Evolutionary conservation across 768 basidiomycete genomes (phyloP).

Genomic region (Cyclocybe cylindracea): DNA sequence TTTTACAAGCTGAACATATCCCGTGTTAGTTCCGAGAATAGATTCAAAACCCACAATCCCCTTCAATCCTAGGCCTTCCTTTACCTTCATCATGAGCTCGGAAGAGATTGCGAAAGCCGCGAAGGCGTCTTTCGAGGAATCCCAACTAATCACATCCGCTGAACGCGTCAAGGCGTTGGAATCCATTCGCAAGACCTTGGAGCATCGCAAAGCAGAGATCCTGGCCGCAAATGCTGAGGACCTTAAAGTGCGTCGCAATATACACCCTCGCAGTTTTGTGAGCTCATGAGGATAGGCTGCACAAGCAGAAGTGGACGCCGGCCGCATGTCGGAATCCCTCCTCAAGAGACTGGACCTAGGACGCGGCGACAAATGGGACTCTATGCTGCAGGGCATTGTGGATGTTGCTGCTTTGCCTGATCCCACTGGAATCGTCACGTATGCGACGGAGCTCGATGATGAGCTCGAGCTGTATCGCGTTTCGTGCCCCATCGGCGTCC

Average conservation of each 20-base stretch:
- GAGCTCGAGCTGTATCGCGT: slow-evolving; percentile 88
- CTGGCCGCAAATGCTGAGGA: slow-evolving; percentile 82
- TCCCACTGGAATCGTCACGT: slow-evolving; percentile 84
- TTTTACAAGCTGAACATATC: not conserved
- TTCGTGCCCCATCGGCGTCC: slow-evolving; percentile 94
- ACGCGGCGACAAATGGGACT: slow-evolving; percentile 87
- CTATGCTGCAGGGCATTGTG: slow-evolving; percentile 87
- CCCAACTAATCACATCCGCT: slow-evolving; percentile 72
- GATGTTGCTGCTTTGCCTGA: slow-evolving; percentile 87
- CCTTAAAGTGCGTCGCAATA: slow-evolving; percentile 53
- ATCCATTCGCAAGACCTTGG: slow-evolving; percentile 68
- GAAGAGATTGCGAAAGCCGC: slow-evolving; percentile 75
- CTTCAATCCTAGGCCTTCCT: slow-evolving; percentile 1
- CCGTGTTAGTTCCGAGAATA: slow-evolving; percentile 17
- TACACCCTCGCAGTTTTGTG: slow-evolving; percentile 1
- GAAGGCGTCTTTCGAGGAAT: slow-evolving; percentile 82
- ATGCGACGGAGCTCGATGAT: slow-evolving; percentile 89
- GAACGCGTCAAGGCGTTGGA: slow-evolving; percentile 75
- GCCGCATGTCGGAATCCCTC: slow-evolving; percentile 80
- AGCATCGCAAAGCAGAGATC: slow-evolving; percentile 63
- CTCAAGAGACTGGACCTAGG: slow-evolving; percentile 84
- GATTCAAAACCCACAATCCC: not conserved
- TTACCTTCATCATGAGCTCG: slow-evolving; percentile 20
- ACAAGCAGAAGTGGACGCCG: slow-evolving; percentile 73
- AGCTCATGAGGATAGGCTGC: slow-evolving; percentile 57